Percentiles rank a stretch among this genome's conserved stretches.
These are phyloP conservation scores for Cryptococcus sp. DNA, from an alignment of 1,284 basidiomycete genomes.

Conservation along the genomic window DNA sequence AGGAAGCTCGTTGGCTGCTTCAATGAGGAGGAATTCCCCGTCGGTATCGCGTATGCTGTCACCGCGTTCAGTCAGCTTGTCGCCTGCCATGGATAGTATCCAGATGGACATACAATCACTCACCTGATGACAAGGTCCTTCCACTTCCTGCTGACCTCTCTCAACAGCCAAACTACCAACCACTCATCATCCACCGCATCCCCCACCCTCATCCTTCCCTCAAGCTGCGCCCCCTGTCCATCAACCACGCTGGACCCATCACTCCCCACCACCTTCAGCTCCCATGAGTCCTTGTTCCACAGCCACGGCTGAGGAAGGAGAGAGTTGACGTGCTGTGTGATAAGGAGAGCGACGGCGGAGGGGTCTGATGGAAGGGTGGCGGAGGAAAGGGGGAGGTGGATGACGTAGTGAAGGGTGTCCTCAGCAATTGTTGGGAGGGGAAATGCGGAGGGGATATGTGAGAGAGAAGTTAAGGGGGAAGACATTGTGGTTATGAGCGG, in stretches of 20 bases:
- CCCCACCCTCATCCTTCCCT: conserved; percentile 81
- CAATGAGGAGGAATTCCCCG: conserved; percentile 93
- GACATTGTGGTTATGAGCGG: conserved; percentile 7
- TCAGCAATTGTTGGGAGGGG: conserved; percentile 62
- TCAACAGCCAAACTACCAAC: conserved; percentile 86
- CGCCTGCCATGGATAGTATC: too few relatives aligned
- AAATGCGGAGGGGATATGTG: conserved; percentile 25
- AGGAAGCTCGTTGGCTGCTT: conserved; percentile 87
- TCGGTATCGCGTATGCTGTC: conserved; percentile 76
- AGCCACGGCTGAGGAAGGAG: conserved; percentile 63
- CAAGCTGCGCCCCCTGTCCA: conserved; percentile 47
- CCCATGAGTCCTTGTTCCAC: conserved; percentile 86
- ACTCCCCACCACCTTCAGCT: conserved; percentile 61
- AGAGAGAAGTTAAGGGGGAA: conserved; percentile 19
- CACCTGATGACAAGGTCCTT: conserved; percentile 64
- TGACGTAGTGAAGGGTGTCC: conserved; percentile 71
- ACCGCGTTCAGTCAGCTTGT: neutral
- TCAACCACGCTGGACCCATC: neutral
- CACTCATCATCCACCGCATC: conserved; percentile 98
- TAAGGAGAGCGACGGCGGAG: conserved; percentile 66
- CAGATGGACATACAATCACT: too few relatives aligned
- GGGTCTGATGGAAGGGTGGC: conserved; percentile 54
- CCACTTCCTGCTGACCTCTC: conserved; percentile 70
- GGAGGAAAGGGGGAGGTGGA: conserved; percentile 58
- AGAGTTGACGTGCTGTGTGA: conserved; percentile 59